Percentiles rank a stretch among this genome's conserved stretches.
These are phyloP conservation scores for Trypanosoma platydactyli DNA, from an alignment of 208 protist genomes.

Conservation along the genomic window DNA sequence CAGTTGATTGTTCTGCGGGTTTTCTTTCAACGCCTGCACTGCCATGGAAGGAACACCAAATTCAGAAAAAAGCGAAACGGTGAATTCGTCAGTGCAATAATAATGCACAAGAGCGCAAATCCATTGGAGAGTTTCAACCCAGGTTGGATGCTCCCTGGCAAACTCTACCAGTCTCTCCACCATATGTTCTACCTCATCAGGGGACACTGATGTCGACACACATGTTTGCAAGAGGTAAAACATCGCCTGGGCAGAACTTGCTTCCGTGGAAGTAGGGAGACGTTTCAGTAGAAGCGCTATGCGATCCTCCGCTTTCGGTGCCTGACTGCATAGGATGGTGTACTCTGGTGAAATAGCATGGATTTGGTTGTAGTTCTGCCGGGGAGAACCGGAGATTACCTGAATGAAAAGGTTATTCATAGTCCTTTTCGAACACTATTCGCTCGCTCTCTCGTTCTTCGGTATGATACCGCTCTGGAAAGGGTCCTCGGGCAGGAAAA, in stretches of 20 bases:
- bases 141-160: constrained; percentile 62
- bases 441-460: not conserved
- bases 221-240: constrained; percentile 75
- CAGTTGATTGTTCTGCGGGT: constrained; percentile 45
- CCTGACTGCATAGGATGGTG: constrained; percentile 80
- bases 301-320: constrained; percentile 50
- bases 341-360: constrained; percentile 58
- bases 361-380: constrained; percentile 48
- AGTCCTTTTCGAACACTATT: constrained; percentile 1
- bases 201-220: constrained; percentile 47
- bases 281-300: constrained; percentile 61
- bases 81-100: constrained; percentile 91
- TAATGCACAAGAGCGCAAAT: constrained; percentile 85
- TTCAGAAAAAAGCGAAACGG: constrained; percentile 83
- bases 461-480: not conserved
- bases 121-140: constrained; percentile 76
- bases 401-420: constrained; percentile 74
- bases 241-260: constrained; percentile 67
- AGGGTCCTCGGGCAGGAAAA: not conserved
- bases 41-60: constrained; percentile 77
- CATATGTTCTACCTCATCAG: constrained; percentile 76
- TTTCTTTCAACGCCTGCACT: constrained; percentile 58
- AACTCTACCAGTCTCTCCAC: constrained; percentile 63
- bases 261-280: constrained; percentile 72
- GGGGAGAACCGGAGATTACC: constrained; percentile 57